Evolutionary conservation across 2,329 filamentous ascomycete genomes (phyloP), one percentile per base, ranked within the genome.

Genomic region (Coniochaeta pulveracea): DNA sequence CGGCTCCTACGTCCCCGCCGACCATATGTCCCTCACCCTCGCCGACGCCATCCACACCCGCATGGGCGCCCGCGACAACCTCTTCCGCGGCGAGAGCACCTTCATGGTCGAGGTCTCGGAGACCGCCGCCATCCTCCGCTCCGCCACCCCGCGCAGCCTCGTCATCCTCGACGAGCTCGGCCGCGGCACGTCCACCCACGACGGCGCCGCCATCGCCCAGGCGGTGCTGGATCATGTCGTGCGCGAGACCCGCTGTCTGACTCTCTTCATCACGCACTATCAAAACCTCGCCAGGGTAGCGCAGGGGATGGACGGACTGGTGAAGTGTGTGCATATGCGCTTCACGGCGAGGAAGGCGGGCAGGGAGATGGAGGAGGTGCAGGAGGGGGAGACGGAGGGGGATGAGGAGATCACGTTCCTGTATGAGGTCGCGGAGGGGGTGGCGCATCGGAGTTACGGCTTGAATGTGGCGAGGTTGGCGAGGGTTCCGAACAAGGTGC

Each of bases 41-140:
- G 68, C 89, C 22, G 91, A 98, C 54, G 85, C 85, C 6, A 85
- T 98, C 29, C 85, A 89, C 63, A 95, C 91, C 1, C 83, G 91
- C 43, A 95, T 95, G 76, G 91, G 91, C 34, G 91, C 91, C 3
- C 84, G 84, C 46, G 91, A 98, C 58, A 96, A 95, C 52, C 85
- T 98, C 61, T 82, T 96, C 53, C 82, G 85, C 4, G 86, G 86
- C 47, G 91, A 98, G 58, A 84, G 76, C 16, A 98, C 91, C 10
- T 98, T 98, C 61, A 95, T 96, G 86, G 88, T 98, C 35, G 91
- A 98, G 53, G 73, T 98, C 3, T 85, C 80, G 22, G 91, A 98
- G 56, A 96, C 91, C 2, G 78, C 82, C 2, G 78, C 86, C 39
- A 95, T 98, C 45, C 69, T 98, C 16, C 89, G 91, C 50, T 75